phyloP scores from a whole-genome alignment of 1,139 yeast genomes.

The Ashbya aceris region DNA sequence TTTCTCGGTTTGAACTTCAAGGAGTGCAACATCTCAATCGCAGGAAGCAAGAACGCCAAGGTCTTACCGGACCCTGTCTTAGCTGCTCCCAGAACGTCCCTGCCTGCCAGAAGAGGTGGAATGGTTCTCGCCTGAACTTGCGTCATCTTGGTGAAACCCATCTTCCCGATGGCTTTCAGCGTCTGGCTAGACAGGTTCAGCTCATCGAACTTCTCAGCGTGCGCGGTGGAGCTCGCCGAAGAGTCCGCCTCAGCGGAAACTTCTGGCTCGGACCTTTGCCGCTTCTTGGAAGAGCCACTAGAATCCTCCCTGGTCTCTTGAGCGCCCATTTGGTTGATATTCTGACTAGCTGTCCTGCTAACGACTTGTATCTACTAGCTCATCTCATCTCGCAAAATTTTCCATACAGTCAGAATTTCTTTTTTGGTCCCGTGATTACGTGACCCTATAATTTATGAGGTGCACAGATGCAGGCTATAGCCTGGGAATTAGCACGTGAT shows the following conservation, averaged over 20 bases:
- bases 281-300: not conserved
- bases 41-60: conserved; percentile 88
- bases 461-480: too few relatives aligned
- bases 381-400: not conserved
- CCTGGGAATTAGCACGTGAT: too few relatives aligned
- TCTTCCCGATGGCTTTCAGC: conserved; percentile 61
- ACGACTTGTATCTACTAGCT: not conserved
- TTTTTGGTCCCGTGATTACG: not conserved
- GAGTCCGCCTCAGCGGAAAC: not conserved
- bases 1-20: conserved; percentile 86
- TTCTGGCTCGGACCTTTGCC: not conserved
- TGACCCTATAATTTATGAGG: not conserved
- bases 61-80: conserved; percentile 98
- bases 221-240: not conserved
- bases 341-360: not conserved
- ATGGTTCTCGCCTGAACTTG: conserved; percentile 89
- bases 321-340: not conserved
- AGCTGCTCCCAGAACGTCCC: conserved; percentile 95
- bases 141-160: conserved; percentile 91
- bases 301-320: not conserved
- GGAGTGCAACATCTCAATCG: conserved; percentile 82
- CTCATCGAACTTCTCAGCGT: conserved; percentile 36
- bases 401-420: not conserved
- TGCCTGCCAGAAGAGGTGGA: conserved; percentile 90
- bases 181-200: conserved; percentile 77